Conservation (phyloP, 169 alveolate genomes). For the Cryptosporidium baileyi region DNA sequence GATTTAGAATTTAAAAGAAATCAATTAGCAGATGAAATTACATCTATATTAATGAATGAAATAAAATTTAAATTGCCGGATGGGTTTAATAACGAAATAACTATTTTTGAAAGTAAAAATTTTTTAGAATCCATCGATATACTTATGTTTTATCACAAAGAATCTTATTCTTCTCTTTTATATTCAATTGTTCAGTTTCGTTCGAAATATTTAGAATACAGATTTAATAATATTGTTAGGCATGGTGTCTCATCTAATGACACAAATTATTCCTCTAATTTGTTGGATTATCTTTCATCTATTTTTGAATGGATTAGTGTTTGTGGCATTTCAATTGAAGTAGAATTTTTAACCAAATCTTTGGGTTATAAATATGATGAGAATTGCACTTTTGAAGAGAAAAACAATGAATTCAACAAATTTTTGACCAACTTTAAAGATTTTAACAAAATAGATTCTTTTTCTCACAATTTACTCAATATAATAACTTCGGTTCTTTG, state of each 20-base stretch:
- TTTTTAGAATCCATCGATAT: conserved; percentile 29
- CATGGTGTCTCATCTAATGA: conserved; percentile 37
- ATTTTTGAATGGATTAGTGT: conserved; percentile 52
- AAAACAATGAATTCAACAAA: not conserved
- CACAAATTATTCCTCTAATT: not conserved
- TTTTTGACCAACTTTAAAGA: not conserved
- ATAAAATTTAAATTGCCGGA: not conserved
- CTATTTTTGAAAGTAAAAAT: conserved; percentile 10
- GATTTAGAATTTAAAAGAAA: conserved; percentile 52
- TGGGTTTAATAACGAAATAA: not conserved
- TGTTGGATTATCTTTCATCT: conserved; percentile 38
- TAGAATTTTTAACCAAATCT: conserved; percentile 16
- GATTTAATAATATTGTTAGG: conserved; percentile 33
- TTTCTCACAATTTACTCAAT: conserved; percentile 21
- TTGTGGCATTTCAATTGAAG: conserved; percentile 45
- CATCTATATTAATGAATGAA: not conserved
- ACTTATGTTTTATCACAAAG: conserved; percentile 13
- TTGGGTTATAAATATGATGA: conserved; percentile 1
- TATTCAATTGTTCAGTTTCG: not conserved
- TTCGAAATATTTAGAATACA: conserved; percentile 43
- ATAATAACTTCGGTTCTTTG: conserved; percentile 21
- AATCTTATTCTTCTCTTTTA: not conserved
- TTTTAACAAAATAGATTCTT: not conserved
- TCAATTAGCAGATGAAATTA: conserved; percentile 31
- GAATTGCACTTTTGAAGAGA: conserved; percentile 23